Evolutionary conservation across 495 filamentous ascomycete genomes (phyloP).

Genomic region (Parathielavia appendiculata): DNA sequence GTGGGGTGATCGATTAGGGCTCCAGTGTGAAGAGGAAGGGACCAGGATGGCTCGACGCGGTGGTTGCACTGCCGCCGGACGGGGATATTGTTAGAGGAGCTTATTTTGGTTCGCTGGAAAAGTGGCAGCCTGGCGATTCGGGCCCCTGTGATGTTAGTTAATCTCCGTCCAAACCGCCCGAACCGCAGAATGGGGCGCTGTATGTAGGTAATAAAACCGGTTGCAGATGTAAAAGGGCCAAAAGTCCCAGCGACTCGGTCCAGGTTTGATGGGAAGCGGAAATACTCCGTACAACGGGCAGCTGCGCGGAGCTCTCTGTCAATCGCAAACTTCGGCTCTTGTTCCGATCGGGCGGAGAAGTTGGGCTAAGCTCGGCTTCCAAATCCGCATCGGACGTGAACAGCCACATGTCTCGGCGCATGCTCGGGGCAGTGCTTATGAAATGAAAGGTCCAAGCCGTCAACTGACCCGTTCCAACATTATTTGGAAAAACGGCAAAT

Average conservation of each 20-base stretch:
- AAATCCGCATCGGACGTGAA: background rate
- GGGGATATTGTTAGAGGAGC: conserved; percentile 7
- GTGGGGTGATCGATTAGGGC: background rate
- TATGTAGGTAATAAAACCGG: background rate
- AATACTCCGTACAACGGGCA: background rate
- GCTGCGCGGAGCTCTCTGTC: too few species aligned
- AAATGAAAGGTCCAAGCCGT: too few species aligned
- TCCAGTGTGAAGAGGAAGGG: conserved; percentile 8
- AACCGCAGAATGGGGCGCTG: too few species aligned
- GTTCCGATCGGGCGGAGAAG: background rate
- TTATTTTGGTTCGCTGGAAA: conserved; percentile 28
- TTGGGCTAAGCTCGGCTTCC: background rate
- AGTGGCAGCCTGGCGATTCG: conserved; percentile 30
- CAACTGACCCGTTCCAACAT: too few species aligned
- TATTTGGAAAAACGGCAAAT: too few species aligned
- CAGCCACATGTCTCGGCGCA: background rate
- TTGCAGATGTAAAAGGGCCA: background rate
- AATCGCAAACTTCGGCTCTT: too few species aligned
- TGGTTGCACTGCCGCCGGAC: conserved; percentile 26
- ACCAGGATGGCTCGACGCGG: conserved; percentile 2
- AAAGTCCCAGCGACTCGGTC: conserved; percentile 4
- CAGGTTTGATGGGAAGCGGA: background rate
- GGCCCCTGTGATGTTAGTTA: conserved; percentile 5
- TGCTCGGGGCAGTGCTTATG: conserved; percentile 6
- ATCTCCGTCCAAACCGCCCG: conserved; percentile 1